Base-by-base conservation (phyloP, 768 basidiomycete genomes). In the Lepiota brunneoincarnata region DNA sequence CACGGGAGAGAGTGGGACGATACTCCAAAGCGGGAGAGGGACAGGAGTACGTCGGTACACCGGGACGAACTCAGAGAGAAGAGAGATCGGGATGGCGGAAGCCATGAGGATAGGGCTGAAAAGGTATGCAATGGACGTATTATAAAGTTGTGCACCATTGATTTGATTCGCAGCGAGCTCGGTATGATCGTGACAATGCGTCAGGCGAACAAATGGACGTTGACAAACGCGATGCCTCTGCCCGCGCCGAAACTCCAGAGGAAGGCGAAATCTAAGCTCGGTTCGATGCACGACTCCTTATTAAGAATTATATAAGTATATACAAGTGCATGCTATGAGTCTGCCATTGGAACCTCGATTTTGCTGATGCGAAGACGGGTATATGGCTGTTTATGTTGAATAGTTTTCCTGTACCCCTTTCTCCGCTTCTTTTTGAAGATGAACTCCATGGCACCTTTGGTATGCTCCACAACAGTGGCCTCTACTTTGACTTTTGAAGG, bases 401-500 rank as follows among this genome's bases (percentile, higher is more conserved):
- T 91, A 6, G 91, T 93, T 73, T 92, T 91, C 72, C 90, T 84
- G 74, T 98, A 98, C 9, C 96, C 94, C 77, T 98, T 98, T 85
- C 97, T 86, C 72, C 94, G 76, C 78, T 98, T 99, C 77, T 95
- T 96, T 79, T 98, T 97, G 73, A 95, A 83, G 51, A 91, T 89
- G 62, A 77, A 80, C 72, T 96, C 90, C 90, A 98, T 89, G 49
- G 81, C 80, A 6, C 93, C 91, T 69, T 95, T 98, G 39, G 97
- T 98, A 67, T 99, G 96, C 71, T 99, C 97, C 42, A 98, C 72
- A n/a, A 99, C 93, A 18, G 92, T 97, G 15, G 94, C 87, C 59
- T 88, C 77, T 37, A 95, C 87, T 57, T 78, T 78, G 59, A 97
- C 84, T 36, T 80, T 75, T 51, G 77, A 74, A 4, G 80, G 64